Conservation (phyloP, 116 monocot genomes). For the Posidonia oceanica region DNA sequence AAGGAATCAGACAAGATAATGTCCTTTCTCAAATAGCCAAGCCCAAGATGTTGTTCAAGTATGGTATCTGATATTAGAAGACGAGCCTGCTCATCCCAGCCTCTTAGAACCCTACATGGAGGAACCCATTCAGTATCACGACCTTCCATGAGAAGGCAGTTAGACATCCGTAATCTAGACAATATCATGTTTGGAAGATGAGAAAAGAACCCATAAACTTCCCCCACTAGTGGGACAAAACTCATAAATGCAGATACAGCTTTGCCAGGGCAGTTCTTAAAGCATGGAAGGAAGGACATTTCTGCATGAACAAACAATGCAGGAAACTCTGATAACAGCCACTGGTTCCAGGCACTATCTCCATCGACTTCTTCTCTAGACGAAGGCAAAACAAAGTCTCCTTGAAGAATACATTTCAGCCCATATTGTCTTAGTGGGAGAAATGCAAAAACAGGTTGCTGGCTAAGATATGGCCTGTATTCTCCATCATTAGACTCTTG, state of each 20-base stretch:
- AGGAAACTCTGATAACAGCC: conserved; percentile 92
- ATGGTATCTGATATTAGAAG: conserved; percentile 52
- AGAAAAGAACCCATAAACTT: conserved; percentile 94
- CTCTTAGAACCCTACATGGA: conserved; percentile 76
- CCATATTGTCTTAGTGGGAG: conserved; percentile 93
- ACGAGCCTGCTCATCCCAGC: conserved; percentile 74
- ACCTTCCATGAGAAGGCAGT: conserved; percentile 73
- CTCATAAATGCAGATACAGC: conserved; percentile 80
- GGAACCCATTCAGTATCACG: conserved; percentile 48
- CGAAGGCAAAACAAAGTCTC: conserved; percentile 94
- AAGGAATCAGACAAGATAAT: conserved; percentile 69
- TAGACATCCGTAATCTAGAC: conserved; percentile 64
- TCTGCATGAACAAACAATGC: conserved; percentile 64
- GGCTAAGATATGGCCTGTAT: conserved; percentile 52
- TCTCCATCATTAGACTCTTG: conserved; percentile 46
- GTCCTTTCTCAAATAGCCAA: conserved; percentile 79
- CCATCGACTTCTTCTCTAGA: conserved; percentile 98
- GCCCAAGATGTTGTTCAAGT: conserved; percentile 62
- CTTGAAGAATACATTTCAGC: conserved; percentile 95
- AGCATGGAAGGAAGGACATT: conserved; percentile 81
- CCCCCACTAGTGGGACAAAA: conserved; percentile 77
- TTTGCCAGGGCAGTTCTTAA: conserved; percentile 52
- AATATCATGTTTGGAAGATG: conserved; percentile 83
- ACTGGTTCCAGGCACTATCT: conserved; percentile 97
- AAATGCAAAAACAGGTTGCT: conserved; percentile 98